Conservation (phyloP, 495 filamentous ascomycete genomes). For the Paragyromitra xinjiangensis region DNA sequence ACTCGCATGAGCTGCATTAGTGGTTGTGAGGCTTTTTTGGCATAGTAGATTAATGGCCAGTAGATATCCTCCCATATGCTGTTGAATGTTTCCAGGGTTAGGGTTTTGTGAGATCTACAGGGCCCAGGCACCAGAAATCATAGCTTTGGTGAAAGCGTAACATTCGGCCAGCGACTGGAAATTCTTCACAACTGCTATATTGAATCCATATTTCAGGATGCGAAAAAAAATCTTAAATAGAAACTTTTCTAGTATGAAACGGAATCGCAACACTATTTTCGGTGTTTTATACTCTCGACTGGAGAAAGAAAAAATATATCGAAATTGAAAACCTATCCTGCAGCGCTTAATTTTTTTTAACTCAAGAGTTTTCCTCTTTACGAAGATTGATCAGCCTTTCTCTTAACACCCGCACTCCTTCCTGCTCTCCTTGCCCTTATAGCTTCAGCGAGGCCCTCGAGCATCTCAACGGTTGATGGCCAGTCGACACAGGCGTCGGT, state of each 20-base stretch:
- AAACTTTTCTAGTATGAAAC: slow-evolving; percentile 9
- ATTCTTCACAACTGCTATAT: background rate
- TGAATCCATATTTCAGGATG: background rate
- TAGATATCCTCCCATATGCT: background rate
- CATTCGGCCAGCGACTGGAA: background rate
- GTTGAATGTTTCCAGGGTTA: background rate
- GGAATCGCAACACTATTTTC: background rate
- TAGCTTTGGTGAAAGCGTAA: too few relatives aligned
- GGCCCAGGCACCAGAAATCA: background rate
- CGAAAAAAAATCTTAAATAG: background rate
- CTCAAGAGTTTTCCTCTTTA: slow-evolving; percentile 4
- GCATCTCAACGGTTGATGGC: slow-evolving; percentile 82
- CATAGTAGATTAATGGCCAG: too few relatives aligned
- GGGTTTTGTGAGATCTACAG: background rate
- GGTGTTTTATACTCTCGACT: background rate
- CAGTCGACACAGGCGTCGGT: slow-evolving; percentile 98
- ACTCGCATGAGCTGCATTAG: too few relatives aligned
- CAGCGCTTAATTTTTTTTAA: slow-evolving; percentile 18
- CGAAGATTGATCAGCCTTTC: slow-evolving; percentile 44
- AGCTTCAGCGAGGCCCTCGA: slow-evolving; percentile 88
- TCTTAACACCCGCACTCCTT: slow-evolving; percentile 38
- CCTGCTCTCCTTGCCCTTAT: slow-evolving; percentile 73
- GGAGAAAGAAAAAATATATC: slow-evolving; percentile 15
- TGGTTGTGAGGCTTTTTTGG: too few relatives aligned
- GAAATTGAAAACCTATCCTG: slow-evolving; percentile 12